phyloP scores from a whole-genome alignment of 2,329 filamentous ascomycete genomes.

The Verticillium nubilum region DNA sequence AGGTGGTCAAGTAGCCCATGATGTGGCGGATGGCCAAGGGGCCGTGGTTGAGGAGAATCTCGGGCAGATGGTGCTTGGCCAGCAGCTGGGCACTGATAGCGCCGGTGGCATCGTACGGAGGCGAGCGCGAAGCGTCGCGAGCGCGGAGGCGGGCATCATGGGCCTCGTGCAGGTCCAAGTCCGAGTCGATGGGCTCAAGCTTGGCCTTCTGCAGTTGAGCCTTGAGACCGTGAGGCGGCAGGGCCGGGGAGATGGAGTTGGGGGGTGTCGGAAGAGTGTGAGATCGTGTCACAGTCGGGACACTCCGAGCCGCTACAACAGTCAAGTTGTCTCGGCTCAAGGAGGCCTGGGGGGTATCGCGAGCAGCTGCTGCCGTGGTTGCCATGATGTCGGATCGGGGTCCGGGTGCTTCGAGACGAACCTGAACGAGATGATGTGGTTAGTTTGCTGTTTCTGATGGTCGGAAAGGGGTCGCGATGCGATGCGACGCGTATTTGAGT shows the following conservation, averaged over 20 bases:
- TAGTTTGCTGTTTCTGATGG: slow-evolving; percentile 14
- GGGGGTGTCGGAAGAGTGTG: slow-evolving; percentile 80
- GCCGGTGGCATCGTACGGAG: slow-evolving; percentile 64
- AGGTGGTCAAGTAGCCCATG: slow-evolving; percentile 89
- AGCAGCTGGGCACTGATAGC: slow-evolving; percentile 81
- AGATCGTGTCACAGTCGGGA: slow-evolving; percentile 55
- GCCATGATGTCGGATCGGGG: slow-evolving; percentile 45
- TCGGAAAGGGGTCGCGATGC: slow-evolving; percentile 10
- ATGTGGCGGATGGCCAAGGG: slow-evolving; percentile 92
- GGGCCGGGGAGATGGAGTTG: slow-evolving; percentile 86
- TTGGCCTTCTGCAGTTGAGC: slow-evolving; percentile 56
- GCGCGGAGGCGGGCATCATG: slow-evolving; percentile 34
- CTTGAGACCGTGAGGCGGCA: slow-evolving; percentile 76
- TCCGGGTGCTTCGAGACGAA: slow-evolving; percentile 38
- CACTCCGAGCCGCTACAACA: slow-evolving; percentile 64
- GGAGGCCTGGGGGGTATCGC: slow-evolving; percentile 60
- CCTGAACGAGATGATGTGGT: slow-evolving; percentile 27
- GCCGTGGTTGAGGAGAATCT: slow-evolving; percentile 83
- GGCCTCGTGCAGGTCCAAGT: slow-evolving; percentile 76
- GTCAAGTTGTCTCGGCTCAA: slow-evolving; percentile 62
- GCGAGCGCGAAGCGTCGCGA: slow-evolving; percentile 33
- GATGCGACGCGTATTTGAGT: slow-evolving; percentile 13
- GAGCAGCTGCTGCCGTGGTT: slow-evolving; percentile 61
- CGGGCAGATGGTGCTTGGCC: slow-evolving; percentile 83
- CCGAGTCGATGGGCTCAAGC: slow-evolving; percentile 70